These are phyloP conservation scores for Buddleja alternifolia DNA, from an alignment of 257 asterid genomes.

Conservation along the genomic window DNA sequence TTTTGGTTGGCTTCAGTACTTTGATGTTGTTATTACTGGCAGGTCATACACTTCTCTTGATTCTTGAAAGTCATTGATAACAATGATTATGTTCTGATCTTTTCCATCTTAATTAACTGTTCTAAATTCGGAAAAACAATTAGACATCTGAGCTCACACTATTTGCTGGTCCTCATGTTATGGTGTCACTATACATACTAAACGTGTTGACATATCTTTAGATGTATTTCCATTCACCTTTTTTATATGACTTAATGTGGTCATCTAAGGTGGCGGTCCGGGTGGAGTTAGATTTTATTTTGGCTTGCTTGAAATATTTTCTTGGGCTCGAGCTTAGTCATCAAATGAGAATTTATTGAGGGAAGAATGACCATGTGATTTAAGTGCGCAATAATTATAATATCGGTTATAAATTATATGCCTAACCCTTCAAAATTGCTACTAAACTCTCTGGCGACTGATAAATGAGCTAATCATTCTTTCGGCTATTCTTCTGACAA, in stretches of 20 bases:
- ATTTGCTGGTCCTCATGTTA: slow-evolving; percentile 2
- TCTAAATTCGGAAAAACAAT: slow-evolving; percentile 19
- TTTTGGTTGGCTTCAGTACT: slow-evolving; percentile 86
- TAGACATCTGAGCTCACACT: not conserved
- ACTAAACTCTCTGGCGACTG: slow-evolving; percentile 21
- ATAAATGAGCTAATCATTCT: slow-evolving; percentile 25
- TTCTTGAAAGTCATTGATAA: slow-evolving; percentile 17
- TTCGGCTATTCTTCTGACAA: slow-evolving; percentile 2
- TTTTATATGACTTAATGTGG: slow-evolving; percentile 10
- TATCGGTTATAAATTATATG: slow-evolving; percentile 19
- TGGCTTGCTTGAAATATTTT: not conserved
- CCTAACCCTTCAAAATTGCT: slow-evolving; percentile 13
- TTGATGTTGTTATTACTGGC: slow-evolving; percentile 92
- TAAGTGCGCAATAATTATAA: not conserved
- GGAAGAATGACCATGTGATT: not conserved
- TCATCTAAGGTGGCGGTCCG: slow-evolving; percentile 12
- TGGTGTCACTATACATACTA: slow-evolving; percentile 12
- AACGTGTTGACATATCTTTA: slow-evolving; percentile 11
- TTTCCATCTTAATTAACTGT: not conserved
- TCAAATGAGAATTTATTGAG: not conserved
- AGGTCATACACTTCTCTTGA: slow-evolving; percentile 58
- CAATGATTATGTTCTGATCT: not conserved
- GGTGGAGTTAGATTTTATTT: not conserved
- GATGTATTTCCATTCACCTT: not conserved
- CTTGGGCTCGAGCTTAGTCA: slow-evolving; percentile 6